Conservation (phyloP, 805 yeast species). For the Pichia pseudocactophila region DNA sequence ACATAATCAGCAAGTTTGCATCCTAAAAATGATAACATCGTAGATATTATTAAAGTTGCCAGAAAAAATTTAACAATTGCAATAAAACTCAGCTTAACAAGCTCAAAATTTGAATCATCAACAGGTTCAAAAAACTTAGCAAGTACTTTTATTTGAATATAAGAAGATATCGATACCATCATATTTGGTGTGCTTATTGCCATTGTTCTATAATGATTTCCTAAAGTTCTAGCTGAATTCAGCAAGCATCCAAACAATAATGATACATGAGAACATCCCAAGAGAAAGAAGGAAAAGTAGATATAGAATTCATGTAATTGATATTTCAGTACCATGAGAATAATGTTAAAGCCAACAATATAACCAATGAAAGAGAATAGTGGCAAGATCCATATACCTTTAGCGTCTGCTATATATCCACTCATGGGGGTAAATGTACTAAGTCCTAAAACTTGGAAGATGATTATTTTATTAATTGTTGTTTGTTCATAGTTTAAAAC, state of each 20-base stretch:
- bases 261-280: slow-evolving; percentile 66
- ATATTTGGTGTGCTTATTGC: slow-evolving; percentile 75
- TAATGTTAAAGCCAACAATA: slow-evolving; percentile 53
- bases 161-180: slow-evolving; percentile 28
- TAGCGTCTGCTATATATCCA: slow-evolving; percentile 75
- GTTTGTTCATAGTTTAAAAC: slow-evolving; percentile 54
- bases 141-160: slow-evolving; percentile 23
- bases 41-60: slow-evolving; percentile 11
- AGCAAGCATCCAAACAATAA: slow-evolving; percentile 59
- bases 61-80: slow-evolving; percentile 18
- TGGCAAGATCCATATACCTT: slow-evolving; percentile 66
- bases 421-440: slow-evolving; percentile 72
- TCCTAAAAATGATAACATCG: slow-evolving; percentile 20
- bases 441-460: slow-evolving; percentile 70
- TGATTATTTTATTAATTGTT: slow-evolving; percentile 60
- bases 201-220: slow-evolving; percentile 61
- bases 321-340: slow-evolving; percentile 31
- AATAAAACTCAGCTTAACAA: slow-evolving; percentile 14
- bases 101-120: slow-evolving; percentile 7
- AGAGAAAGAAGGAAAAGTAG: slow-evolving; percentile 43
- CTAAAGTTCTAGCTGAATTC: slow-evolving; percentile 69
- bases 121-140: slow-evolving; percentile 11
- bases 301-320: slow-evolving; percentile 28
- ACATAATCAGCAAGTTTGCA: slow-evolving; percentile 24
- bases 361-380: slow-evolving; percentile 53